A percentile compares a stretch with the other conserved stretches of the same genome.
Conservation (phyloP, 2,329 filamentous ascomycete species). For the Gyromitra esculenta region DNA sequence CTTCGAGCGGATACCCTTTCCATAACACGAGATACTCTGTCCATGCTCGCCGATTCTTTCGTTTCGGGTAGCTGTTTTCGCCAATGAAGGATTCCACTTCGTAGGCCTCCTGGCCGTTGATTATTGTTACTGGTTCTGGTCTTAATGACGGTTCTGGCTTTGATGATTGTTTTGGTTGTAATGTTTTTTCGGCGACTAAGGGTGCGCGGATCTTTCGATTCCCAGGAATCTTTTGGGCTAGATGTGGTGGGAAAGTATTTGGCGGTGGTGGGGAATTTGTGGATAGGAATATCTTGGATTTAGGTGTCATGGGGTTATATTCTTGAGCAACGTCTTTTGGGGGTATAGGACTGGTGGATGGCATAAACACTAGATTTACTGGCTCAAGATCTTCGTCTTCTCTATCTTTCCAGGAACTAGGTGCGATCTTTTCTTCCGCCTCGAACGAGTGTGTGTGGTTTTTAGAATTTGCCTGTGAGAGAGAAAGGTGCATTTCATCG, state of each 20-base stretch:
- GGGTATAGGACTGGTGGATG: background rate
- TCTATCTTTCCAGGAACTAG: background rate
- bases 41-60: slow-evolving; percentile 34
- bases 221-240: background rate
- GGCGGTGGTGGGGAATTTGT: background rate
- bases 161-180: background rate
- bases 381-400: slow-evolving; percentile 5
- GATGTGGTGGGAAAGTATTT: slow-evolving; percentile 1
- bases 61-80: slow-evolving; percentile 31
- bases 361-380: slow-evolving; percentile 15
- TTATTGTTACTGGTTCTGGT: slow-evolving; percentile 26
- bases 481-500: background rate
- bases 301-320: background rate
- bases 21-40: slow-evolving; percentile 66
- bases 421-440: slow-evolving; percentile 1
- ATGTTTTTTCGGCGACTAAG: background rate
- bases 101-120: slow-evolving; percentile 45
- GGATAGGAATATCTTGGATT: background rate
- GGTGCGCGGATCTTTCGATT: background rate
- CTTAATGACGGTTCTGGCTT: slow-evolving; percentile 2
- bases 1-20: slow-evolving; percentile 63
- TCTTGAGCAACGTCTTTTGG: background rate
- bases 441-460: background rate
- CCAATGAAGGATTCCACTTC: slow-evolving; percentile 49
- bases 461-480: background rate